phyloP scores from a whole-genome alignment of 164 flowering plant species.

The Sedum album region DNA sequence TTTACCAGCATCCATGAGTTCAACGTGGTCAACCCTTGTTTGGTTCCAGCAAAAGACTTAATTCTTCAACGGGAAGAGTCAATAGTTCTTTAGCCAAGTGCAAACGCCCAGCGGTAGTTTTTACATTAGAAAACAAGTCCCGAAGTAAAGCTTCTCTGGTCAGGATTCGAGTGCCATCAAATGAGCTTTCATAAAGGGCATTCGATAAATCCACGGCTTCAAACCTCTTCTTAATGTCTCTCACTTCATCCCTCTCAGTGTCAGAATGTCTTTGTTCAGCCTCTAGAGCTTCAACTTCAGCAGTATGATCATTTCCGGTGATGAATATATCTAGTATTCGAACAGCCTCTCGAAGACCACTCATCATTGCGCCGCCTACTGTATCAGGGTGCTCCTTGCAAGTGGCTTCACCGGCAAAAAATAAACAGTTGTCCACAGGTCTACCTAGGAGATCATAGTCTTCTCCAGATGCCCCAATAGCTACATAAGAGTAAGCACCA shows the following conservation, averaged over 20 bases:
- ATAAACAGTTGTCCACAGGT: conserved; percentile 87
- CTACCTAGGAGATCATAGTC: conserved; percentile 86
- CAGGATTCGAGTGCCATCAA: conserved; percentile 45
- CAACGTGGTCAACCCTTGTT: conserved; percentile 68
- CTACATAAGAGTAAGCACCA: conserved; percentile 98
- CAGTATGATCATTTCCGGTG: conserved; percentile 71
- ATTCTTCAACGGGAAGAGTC: conserved; percentile 55
- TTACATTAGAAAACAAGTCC: conserved; percentile 74
- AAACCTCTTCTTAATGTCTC: conserved; percentile 72
- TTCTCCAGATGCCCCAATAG: conserved; percentile 96
- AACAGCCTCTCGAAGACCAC: conserved; percentile 97
- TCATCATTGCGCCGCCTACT: conserved; percentile 99
- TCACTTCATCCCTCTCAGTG: conserved; percentile 70
- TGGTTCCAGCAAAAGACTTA: conserved; percentile 89
- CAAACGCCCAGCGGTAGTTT: conserved; percentile 78
- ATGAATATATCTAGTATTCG: conserved; percentile 75
- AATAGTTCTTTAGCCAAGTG: conserved; percentile 78
- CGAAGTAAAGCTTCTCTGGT: conserved; percentile 52
- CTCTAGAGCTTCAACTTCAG: conserved; percentile 82
- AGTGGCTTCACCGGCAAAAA: conserved; percentile 99
- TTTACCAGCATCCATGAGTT: conserved; percentile 94
- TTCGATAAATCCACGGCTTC: conserved; percentile 70
- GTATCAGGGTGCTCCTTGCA: conserved; percentile 99
- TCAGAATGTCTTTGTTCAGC: conserved; percentile 69
- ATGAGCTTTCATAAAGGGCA: conserved; percentile 47